phyloP scores from a whole-genome alignment of 768 basidiomycete genomes.

The Lactarius sanguifluus region DNA sequence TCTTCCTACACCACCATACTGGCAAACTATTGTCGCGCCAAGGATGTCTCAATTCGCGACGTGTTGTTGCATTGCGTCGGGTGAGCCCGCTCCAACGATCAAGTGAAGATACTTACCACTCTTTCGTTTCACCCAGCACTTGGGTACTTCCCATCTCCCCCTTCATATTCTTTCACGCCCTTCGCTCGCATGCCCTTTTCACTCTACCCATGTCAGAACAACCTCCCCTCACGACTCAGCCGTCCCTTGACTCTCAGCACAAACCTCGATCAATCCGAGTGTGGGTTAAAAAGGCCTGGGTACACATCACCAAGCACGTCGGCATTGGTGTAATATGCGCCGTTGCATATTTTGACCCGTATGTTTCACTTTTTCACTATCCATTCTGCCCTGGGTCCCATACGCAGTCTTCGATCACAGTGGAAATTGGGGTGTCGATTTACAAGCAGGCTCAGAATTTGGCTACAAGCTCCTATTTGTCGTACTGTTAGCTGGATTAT shows the following conservation, averaged over 20 bases:
- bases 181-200: slow-evolving; percentile 21
- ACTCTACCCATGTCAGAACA: slow-evolving; percentile 18
- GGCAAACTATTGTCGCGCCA: not conserved
- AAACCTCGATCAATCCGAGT: not conserved
- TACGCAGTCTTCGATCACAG: slow-evolving; percentile 36
- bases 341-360: slow-evolving; percentile 90
- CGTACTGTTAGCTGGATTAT: slow-evolving; percentile 77
- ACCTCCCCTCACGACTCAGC: not conserved
- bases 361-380: slow-evolving; percentile 35
- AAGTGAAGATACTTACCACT: slow-evolving; percentile 16
- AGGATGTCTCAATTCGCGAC: not conserved
- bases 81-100: not conserved
- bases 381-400: slow-evolving; percentile 6
- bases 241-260: slow-evolving; percentile 7
- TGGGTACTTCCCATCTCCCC: slow-evolving; percentile 14
- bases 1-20: not conserved
- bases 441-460: slow-evolving; percentile 81
- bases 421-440: slow-evolving; percentile 89
- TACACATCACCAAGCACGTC: slow-evolving; percentile 61
- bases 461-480: slow-evolving; percentile 82
- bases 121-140: slow-evolving; percentile 25
- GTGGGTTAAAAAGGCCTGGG: slow-evolving; percentile 27
- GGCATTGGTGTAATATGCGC: slow-evolving; percentile 87
- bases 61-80: not conserved
- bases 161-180: slow-evolving; percentile 6